Base-by-base conservation (phyloP, 1,139 yeast genomes). In the Geotrichum cucujoidarum region DNA sequence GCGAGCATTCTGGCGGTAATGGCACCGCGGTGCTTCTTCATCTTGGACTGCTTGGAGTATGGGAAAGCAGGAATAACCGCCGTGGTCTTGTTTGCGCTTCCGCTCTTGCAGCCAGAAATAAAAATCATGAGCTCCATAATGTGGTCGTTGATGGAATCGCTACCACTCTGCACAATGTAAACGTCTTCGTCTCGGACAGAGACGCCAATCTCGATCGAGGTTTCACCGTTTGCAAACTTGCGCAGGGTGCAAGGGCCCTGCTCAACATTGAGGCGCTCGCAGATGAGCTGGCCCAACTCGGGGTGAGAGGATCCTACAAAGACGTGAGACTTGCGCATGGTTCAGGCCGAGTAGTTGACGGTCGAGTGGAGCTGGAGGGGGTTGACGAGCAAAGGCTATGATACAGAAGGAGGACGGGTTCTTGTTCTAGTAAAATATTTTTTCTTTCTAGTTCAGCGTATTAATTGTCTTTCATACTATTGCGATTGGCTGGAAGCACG, bases 1-100 rank as follows among this genome's bases (percentile, higher is more conserved):
- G 99, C 97, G 64, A 92, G 76, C 98, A 92, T 90, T 65, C 97
- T 78, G n/a, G 98, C 98, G 3, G 98, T 90, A 60, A 94, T 94
- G 31, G 98, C 97, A 49, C 98, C 98, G 69, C 98, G 78, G 64
- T 92, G 97, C 67, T 88, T 92, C 72, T 90, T 92, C 98, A 92
- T 94, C 71, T 92, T 92, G 55, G 92, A 81, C 68, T 94, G 98
- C 67, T 92, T 94, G 21, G 97, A 88, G 70, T 92, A 92, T 25
- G 98, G 98, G 65, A 90, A 94, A 67, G 89, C 95, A 1, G 99
- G 99, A 47, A 92, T 82, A 33, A 92, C 97, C 7, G 97, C 97
- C 18, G 98, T 92, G 65, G 92, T 88, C 66, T 90, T 89, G 60
- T 88, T 85, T 18, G 99, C 98, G 13, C 95, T 85, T 17, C 98